Evolutionary conservation across 805 yeast species (phyloP), one percentile per base, ranked within the genome.

Genomic region (Candida tallmaniae): DNA sequence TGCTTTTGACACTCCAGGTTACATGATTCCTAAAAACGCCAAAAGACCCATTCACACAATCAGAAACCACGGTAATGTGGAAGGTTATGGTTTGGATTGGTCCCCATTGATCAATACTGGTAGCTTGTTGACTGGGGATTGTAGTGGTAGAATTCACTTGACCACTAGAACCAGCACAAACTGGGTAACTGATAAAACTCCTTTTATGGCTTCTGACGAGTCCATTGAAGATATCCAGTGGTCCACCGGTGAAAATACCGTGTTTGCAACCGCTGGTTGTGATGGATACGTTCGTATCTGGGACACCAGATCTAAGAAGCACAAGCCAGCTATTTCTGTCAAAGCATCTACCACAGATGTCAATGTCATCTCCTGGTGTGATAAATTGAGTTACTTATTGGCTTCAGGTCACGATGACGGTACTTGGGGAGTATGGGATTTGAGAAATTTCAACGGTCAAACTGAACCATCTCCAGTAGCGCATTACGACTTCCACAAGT

Each of bases 371-470:
- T 85, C 96, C 34, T 93, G 98, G 98, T 85, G 90, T 63, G 76
- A 74, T 42, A 83, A 84, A 55, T 82, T 89, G 45, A 81, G 82
- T 51, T 88, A 90, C 54, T 67, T 93, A 51, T 69, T 93, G 36
- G 97, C 97, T 0, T 80, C 93, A 31, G 98, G 98, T 48, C 96
- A 93, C 55, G 98, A 93, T 59, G 96, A 89, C 58, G 98, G 98
- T 44, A 65, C 79, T 20, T 93, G 97, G 96, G 88, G 95, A 28
- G 93, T 93, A 29, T 93, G 98, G 98, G 98, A 93, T 66, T 70
- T 93, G 60, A 80, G 98, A 54, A 81, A 48, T 78, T 93, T 72
- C 72, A 81, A 46, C 74, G 80, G 47, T 58, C 68, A 43, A 28
- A 60, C 75, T 5, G 51, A 57, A 28, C 82, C 83, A 4, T 62